Conservation (phyloP, 1,139 yeast genomes). For the Spathaspora sp. region DNA sequence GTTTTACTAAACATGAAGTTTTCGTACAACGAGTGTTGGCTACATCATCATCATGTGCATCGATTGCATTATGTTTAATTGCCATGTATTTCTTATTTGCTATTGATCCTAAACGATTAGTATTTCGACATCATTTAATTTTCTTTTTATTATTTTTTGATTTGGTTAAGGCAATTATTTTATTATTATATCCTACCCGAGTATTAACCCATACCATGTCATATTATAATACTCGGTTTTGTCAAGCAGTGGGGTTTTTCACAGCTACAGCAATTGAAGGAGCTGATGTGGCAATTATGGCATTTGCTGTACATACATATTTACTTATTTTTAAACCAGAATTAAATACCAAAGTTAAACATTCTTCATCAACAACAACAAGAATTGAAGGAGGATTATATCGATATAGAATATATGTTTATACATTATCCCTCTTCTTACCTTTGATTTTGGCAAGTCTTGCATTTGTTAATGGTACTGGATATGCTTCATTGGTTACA, state of each 20-base stretch:
- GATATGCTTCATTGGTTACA: constrained; percentile 64
- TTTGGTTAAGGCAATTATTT: constrained; percentile 67
- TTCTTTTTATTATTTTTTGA: constrained; percentile 68
- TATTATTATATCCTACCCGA: constrained; percentile 69
- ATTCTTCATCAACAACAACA: constrained; percentile 27
- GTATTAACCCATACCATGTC: constrained; percentile 50
- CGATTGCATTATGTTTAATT: constrained; percentile 53
- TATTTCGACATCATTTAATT: constrained; percentile 74
- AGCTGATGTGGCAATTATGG: constrained; percentile 79
- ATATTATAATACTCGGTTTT: constrained; percentile 54
- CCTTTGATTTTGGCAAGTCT: constrained; percentile 73
- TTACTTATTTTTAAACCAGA: constrained; percentile 66
- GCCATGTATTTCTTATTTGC: constrained; percentile 57
- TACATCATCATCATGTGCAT: constrained; percentile 55
- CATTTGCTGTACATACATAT: constrained; percentile 83
- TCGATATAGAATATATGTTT: constrained; percentile 56
- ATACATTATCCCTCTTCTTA: constrained; percentile 55
- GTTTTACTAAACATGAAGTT: constrained; percentile 26
- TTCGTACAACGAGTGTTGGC: constrained; percentile 50
- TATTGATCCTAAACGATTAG: constrained; percentile 59
- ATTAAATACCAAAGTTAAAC: constrained; percentile 43
- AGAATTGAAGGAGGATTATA: constrained; percentile 75
- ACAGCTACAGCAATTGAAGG: constrained; percentile 85
- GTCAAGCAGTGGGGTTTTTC: constrained; percentile 80
- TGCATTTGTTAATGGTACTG: constrained; percentile 58